Percentiles rank a stretch among this genome's conserved stretches.
Conservation (phyloP, 768 basidiomycete species). For the Mrakia blollopis region DNA sequence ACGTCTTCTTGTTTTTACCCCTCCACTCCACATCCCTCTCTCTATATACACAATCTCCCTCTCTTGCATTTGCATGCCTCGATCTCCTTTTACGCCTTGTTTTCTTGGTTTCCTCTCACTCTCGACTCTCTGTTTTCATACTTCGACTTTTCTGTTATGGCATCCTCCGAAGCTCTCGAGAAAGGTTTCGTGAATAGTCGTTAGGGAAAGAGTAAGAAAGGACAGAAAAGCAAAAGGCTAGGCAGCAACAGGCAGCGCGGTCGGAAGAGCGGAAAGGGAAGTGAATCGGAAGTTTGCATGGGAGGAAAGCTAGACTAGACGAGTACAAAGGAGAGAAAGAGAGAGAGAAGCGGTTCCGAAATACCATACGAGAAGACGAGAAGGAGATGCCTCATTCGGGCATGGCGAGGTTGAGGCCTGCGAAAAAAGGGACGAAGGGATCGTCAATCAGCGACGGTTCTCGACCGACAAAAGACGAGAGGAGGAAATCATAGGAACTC, state of each 20-base stretch:
- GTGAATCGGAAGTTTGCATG: too few relatives aligned
- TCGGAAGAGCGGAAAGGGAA: too few relatives aligned
- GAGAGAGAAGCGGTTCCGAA: neutral
- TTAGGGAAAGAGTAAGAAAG: too few relatives aligned
- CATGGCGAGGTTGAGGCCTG: constrained; percentile 13
- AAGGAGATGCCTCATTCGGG: neutral
- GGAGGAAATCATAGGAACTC: neutral
- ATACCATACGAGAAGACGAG: neutral
- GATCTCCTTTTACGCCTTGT: neutral
- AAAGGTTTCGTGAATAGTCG: too few relatives aligned
- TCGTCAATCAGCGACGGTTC: neutral
- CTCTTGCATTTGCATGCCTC: neutral
- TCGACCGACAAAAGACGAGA: neutral
- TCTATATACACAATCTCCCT: neutral
- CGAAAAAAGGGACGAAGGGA: neutral
- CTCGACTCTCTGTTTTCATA: neutral
- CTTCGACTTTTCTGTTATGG: too few relatives aligned
- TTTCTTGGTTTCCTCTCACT: neutral
- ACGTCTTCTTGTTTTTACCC: neutral
- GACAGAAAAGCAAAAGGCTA: too few relatives aligned
- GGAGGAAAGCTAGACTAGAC: too few relatives aligned
- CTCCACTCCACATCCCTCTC: neutral
- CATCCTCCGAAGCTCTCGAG: too few relatives aligned
- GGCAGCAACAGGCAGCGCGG: too few relatives aligned
- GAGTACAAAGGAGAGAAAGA: neutral